Evolutionary conservation across 2,329 filamentous ascomycete genomes (phyloP).

Genomic region (Stachybotrys chartarum): DNA sequence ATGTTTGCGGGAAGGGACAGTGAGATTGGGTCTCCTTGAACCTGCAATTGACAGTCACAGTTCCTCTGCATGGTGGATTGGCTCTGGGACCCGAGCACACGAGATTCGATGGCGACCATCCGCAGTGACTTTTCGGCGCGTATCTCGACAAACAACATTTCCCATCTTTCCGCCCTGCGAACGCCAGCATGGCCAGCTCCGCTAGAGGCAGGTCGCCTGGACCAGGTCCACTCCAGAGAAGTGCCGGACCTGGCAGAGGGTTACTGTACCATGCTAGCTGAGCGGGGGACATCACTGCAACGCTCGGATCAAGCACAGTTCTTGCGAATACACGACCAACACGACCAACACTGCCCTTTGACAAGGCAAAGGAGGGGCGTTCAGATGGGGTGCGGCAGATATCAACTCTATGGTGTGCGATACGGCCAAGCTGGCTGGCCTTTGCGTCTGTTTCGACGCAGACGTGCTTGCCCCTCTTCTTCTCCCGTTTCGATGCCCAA

Average conservation of each 20-base stretch:
- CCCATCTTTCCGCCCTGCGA: neutral
- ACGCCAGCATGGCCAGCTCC: neutral
- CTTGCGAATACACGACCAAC: neutral
- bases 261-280: neutral
- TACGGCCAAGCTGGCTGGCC: neutral
- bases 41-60: too few relatives aligned
- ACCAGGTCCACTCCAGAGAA: neutral
- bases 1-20: too few relatives aligned
- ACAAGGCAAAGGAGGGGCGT: neutral
- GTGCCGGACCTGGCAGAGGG: neutral
- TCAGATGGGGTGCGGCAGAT: neutral
- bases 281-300: neutral
- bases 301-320: neutral
- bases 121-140: neutral
- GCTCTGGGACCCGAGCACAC: too few relatives aligned
- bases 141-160: neutral
- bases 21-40: too few relatives aligned
- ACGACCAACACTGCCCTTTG: neutral
- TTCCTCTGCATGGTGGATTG: too few relatives aligned
- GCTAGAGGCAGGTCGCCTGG: neutral
- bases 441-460: constrained; percentile 7
- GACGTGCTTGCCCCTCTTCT: too few relatives aligned
- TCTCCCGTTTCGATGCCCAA: constrained; percentile 8
- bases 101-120: neutral
- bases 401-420: neutral